Evolutionary conservation across 768 basidiomycete genomes (phyloP).

Genomic region (Crucibulum laeve): DNA sequence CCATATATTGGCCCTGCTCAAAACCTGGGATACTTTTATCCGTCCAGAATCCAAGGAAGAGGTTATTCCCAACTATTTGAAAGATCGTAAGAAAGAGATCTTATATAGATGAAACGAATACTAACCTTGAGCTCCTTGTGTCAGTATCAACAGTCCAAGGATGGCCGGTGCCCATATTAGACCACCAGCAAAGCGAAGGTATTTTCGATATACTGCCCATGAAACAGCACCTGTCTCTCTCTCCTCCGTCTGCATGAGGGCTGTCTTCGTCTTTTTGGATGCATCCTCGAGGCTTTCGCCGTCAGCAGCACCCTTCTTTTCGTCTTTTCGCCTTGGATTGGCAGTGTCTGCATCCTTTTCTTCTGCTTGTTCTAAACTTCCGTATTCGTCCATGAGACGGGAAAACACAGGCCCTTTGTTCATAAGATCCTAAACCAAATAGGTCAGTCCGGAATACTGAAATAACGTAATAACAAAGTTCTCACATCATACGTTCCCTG

Average conservation of each 20-base stretch:
- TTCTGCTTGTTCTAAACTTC: constrained; percentile 28
- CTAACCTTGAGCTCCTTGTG: constrained; percentile 51
- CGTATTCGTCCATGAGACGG: constrained; percentile 53
- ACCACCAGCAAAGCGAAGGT: constrained; percentile 43
- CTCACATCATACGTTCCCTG: constrained; percentile 55
- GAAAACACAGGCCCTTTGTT: constrained; percentile 38
- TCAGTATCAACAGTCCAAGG: constrained; percentile 35
- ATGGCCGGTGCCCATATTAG: constrained; percentile 45
- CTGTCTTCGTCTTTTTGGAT: constrained; percentile 18
- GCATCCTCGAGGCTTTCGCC: background rate
- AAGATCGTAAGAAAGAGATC: background rate
- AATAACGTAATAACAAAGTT: constrained; percentile 5
- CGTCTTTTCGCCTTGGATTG: constrained; percentile 2
- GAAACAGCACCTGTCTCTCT: constrained; percentile 48
- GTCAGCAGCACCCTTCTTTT: background rate
- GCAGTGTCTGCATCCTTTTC: constrained; percentile 21
- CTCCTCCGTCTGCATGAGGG: constrained; percentile 53
- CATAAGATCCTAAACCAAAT: constrained; percentile 36
- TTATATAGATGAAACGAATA: background rate
- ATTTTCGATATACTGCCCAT: constrained; percentile 44
- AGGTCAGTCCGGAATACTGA: background rate
- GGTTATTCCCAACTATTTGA: constrained; percentile 48
- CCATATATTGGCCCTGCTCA: constrained; percentile 65
- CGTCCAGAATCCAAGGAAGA: constrained; percentile 77
- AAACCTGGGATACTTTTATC: constrained; percentile 49